Conservation (phyloP, 306 rosid genomes). For the Carpinus fangiana region DNA sequence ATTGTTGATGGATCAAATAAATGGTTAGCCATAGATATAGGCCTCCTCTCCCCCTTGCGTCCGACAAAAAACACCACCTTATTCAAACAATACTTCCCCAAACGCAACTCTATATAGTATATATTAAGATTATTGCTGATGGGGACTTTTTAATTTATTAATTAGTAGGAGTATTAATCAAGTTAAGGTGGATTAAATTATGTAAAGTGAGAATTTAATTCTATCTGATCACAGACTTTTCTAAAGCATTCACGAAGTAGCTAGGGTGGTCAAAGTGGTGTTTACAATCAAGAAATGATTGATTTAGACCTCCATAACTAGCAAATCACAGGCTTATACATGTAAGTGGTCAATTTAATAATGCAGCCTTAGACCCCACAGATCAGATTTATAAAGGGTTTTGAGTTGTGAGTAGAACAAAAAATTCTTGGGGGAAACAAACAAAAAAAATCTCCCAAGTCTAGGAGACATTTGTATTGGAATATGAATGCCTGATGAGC, state of each 20-base stretch:
- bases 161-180: background rate
- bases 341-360: constrained; percentile 1
- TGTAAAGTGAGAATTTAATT: background rate
- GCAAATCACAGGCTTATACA: background rate
- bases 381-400: background rate
- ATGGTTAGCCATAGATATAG: background rate
- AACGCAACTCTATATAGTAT: background rate
- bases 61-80: background rate
- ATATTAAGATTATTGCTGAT: background rate
- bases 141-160: background rate
- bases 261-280: constrained; percentile 17
- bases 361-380: background rate
- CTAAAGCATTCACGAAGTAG: background rate
- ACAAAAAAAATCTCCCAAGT: too few relatives aligned
- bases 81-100: constrained; percentile 3
- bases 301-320: constrained; percentile 19
- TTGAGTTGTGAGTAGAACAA: background rate
- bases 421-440: too few relatives aligned
- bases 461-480: too few relatives aligned
- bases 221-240: background rate
- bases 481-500: too few relatives aligned
- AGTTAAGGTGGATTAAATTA: background rate
- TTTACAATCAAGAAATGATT: background rate
- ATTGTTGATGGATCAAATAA: background rate
- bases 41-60: background rate